phyloP scores from a whole-genome alignment of 352 stramenopile genomes.

The Phytopythium mirpurense region DNA sequence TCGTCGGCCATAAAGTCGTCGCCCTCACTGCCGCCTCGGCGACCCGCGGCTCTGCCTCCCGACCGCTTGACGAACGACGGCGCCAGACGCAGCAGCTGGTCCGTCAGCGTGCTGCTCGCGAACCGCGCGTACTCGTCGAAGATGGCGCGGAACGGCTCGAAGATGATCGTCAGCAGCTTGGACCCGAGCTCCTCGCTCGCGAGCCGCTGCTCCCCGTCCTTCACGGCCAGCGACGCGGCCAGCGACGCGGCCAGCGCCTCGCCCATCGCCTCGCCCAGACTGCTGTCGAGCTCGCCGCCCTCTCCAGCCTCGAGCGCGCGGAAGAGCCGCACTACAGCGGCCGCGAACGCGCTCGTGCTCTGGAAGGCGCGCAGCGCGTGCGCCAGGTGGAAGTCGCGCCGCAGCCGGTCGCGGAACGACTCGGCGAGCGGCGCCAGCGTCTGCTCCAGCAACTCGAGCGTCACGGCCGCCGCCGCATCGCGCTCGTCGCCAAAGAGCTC shows the following conservation, averaged over 20 bases:
- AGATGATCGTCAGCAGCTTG: slow-evolving; percentile 21
- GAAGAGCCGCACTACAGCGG: slow-evolving; percentile 38
- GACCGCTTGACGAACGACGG: slow-evolving; percentile 25
- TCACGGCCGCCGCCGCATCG: slow-evolving; percentile 19
- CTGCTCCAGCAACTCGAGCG: slow-evolving; percentile 41
- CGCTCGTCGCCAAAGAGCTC: slow-evolving; percentile 44
- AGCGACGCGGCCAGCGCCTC: background rate
- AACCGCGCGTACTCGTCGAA: slow-evolving; percentile 49
- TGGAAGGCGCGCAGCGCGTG: slow-evolving; percentile 40
- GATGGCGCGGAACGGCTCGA: slow-evolving; percentile 50
- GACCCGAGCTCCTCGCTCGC: background rate
- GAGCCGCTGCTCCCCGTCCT: background rate
- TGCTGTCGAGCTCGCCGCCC: slow-evolving; percentile 5
- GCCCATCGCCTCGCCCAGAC: background rate
- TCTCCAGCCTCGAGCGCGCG: slow-evolving; percentile 22
- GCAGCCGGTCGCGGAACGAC: slow-evolving; percentile 51
- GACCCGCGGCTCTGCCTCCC: background rate
- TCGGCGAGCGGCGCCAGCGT: slow-evolving; percentile 41
- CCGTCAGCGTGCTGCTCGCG: slow-evolving; percentile 30
- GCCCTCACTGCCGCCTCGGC: slow-evolving; percentile 5
- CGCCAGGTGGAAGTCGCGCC: slow-evolving; percentile 22
- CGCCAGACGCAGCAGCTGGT: slow-evolving; percentile 34
- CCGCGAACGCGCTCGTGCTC: slow-evolving; percentile 35
- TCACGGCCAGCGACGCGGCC: background rate
- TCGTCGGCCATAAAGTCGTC: slow-evolving; percentile 19